Evolutionary conservation across 495 filamentous ascomycete species (phyloP).

Genomic region (Pseudoneurospora amorphoporcata): DNA sequence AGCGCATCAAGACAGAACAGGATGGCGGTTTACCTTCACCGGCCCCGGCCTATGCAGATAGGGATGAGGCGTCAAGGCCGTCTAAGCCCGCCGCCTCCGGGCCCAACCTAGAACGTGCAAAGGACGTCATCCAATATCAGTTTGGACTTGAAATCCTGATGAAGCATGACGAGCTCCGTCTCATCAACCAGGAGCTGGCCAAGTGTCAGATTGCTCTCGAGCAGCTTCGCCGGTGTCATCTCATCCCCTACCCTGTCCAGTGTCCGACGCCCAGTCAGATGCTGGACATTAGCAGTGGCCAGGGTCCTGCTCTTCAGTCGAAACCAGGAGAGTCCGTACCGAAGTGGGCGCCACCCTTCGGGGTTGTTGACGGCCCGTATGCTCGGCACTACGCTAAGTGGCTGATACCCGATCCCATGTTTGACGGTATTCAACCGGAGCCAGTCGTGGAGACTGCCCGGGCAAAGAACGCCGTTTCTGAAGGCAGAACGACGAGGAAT

Average conservation of each 20-base stretch:
- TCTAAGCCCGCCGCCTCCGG: conserved; percentile 10
- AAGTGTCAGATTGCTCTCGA: conserved; percentile 95
- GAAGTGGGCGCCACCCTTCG: conserved; percentile 68
- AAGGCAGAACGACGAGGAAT: conserved; percentile 65
- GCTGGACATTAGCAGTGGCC: conserved; percentile 57
- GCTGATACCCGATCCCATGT: conserved; percentile 80
- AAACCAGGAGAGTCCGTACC: conserved; percentile 50
- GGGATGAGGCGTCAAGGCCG: conserved; percentile 7
- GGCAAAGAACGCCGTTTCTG: conserved; percentile 36
- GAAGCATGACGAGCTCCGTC: conserved; percentile 86
- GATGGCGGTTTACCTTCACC: conserved; percentile 24
- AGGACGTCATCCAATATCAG: conserved; percentile 70
- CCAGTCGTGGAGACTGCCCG: conserved; percentile 25
- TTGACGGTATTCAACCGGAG: conserved; percentile 56
- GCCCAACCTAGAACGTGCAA: conserved; percentile 35
- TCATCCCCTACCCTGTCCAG: conserved; percentile 74
- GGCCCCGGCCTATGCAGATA: conserved; percentile 16
- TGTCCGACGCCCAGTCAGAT: conserved; percentile 50
- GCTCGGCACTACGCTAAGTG: conserved; percentile 87
- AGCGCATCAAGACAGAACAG: conserved; percentile 29
- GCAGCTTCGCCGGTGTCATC: conserved; percentile 80
- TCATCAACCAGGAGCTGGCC: conserved; percentile 92
- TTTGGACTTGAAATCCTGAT: conserved; percentile 84
- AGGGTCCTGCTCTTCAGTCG: conserved; percentile 52
- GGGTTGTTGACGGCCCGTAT: conserved; percentile 85